Percentiles rank a stretch among this genome's conserved stretches.
Evolutionary conservation across 176 grass and related monocot genomes (phyloP).

Genomic region (Pontederia paniculata): DNA sequence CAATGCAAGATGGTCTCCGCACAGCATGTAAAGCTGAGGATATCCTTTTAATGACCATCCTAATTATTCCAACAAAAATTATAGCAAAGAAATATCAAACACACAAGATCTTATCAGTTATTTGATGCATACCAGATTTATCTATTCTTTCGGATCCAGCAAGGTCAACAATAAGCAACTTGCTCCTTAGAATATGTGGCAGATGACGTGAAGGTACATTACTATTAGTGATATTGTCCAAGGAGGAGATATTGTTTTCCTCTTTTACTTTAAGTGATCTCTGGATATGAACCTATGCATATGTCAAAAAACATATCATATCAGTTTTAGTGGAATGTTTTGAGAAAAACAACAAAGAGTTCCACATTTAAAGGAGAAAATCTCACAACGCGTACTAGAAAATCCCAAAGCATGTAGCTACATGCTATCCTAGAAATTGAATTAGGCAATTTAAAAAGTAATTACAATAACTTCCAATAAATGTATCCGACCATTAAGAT

Average conservation of each 20-base stretch:
- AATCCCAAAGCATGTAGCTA: background rate
- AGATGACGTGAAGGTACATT: slow-evolving; percentile 26
- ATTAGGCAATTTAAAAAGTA: background rate
- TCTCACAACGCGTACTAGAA: background rate
- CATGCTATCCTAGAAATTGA: background rate
- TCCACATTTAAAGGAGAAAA: background rate
- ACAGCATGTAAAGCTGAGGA: too few relatives aligned
- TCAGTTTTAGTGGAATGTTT: background rate
- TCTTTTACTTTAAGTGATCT: slow-evolving; percentile 58
- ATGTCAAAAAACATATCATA: slow-evolving; percentile 8
- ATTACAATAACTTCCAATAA: slow-evolving; percentile 11
- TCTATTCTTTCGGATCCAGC: slow-evolving; percentile 94
- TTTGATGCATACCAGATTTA: slow-evolving; percentile 52
- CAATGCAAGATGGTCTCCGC: too few relatives aligned
- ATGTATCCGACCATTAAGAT: slow-evolving; percentile 58
- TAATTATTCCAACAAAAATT: too few relatives aligned
- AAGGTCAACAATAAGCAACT: slow-evolving; percentile 92
- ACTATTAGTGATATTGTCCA: slow-evolving; percentile 19
- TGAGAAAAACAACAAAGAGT: background rate
- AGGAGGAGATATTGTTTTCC: slow-evolving; percentile 23
- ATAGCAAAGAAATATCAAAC: background rate
- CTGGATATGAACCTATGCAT: slow-evolving; percentile 61
- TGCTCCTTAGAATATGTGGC: slow-evolving; percentile 78
- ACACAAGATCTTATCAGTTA: background rate
- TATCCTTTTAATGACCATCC: too few relatives aligned